phyloP scores from a whole-genome alignment of 2,329 filamentous ascomycete genomes.

The Fusarium tricinctum region DNA sequence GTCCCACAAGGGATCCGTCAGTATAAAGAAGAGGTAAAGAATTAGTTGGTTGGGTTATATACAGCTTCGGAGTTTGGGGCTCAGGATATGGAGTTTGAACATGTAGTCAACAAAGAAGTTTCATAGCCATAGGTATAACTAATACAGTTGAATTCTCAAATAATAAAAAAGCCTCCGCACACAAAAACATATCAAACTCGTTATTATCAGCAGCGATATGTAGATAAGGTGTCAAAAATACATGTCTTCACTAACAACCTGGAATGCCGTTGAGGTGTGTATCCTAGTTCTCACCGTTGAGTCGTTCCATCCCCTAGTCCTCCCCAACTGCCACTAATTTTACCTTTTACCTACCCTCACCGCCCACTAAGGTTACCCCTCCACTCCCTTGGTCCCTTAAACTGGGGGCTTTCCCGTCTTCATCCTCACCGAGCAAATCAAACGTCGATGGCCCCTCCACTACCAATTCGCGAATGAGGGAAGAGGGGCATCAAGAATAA shows the following conservation, averaged over 20 bases:
- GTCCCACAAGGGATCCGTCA: slow-evolving; percentile 36
- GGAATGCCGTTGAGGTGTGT: background rate
- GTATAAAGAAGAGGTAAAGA: slow-evolving; percentile 22
- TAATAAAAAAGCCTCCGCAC: background rate
- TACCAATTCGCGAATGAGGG: slow-evolving; percentile 38
- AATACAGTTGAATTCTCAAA: background rate
- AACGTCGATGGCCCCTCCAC: slow-evolving; percentile 16
- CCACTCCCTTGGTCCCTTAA: slow-evolving; percentile 13
- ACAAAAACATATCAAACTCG: background rate
- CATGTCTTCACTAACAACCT: background rate
- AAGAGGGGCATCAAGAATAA: slow-evolving; percentile 44
- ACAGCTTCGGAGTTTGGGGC: background rate
- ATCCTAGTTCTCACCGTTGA: slow-evolving; percentile 10
- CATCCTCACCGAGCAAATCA: slow-evolving; percentile 47
- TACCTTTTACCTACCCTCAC: slow-evolving; percentile 32
- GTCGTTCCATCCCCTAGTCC: too few species aligned
- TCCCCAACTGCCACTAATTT: slow-evolving; percentile 26
- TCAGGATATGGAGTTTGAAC: slow-evolving; percentile 2
- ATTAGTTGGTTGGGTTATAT: background rate
- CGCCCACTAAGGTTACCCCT: slow-evolving; percentile 31
- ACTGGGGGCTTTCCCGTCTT: slow-evolving; percentile 33
- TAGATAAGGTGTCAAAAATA: background rate
- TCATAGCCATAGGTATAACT: background rate
- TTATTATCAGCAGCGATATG: background rate
- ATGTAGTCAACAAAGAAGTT: background rate